These are phyloP conservation scores for Colletotrichum siamense DNA, from an alignment of 2,329 filamentous ascomycete genomes.

Conservation along the genomic window DNA sequence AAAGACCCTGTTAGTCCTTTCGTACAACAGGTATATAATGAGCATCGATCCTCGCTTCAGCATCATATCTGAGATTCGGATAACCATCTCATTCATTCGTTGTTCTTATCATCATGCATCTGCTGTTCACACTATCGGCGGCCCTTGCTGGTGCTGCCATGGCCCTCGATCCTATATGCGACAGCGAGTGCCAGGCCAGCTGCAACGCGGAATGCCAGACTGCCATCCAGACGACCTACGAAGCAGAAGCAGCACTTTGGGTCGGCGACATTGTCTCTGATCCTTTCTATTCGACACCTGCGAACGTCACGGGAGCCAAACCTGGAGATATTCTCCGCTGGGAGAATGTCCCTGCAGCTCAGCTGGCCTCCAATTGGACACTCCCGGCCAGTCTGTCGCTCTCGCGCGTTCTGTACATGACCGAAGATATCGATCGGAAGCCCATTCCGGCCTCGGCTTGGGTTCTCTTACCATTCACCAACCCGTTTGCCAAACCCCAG, in stretches of 20 bases:
- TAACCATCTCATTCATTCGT: neutral
- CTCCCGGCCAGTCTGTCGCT: constrained; percentile 12
- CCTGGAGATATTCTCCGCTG: constrained; percentile 1
- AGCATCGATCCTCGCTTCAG: neutral
- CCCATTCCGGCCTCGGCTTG: constrained; percentile 3
- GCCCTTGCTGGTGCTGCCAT: neutral
- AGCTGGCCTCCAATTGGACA: constrained; percentile 16
- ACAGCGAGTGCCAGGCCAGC: neutral
- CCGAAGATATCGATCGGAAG: constrained; percentile 21
- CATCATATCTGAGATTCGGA: neutral
- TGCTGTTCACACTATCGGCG: neutral
- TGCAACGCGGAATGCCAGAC: neutral
- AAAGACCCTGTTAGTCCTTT: neutral
- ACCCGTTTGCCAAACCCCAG: neutral
- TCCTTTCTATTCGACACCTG: neutral
- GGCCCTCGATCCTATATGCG: neutral
- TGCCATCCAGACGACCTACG: constrained; percentile 2
- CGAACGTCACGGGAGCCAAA: neutral
- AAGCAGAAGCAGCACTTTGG: neutral
- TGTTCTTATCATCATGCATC: neutral
- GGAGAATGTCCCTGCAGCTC: constrained; percentile 13
- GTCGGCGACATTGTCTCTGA: neutral
- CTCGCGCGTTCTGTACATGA: constrained; percentile 18
- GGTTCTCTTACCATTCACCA: neutral
- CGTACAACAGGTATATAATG: neutral